Evolutionary conservation across 2,329 filamentous ascomycete genomes (phyloP), one percentile per base, ranked within the genome.

Genomic region (Fusarium sp.): DNA sequence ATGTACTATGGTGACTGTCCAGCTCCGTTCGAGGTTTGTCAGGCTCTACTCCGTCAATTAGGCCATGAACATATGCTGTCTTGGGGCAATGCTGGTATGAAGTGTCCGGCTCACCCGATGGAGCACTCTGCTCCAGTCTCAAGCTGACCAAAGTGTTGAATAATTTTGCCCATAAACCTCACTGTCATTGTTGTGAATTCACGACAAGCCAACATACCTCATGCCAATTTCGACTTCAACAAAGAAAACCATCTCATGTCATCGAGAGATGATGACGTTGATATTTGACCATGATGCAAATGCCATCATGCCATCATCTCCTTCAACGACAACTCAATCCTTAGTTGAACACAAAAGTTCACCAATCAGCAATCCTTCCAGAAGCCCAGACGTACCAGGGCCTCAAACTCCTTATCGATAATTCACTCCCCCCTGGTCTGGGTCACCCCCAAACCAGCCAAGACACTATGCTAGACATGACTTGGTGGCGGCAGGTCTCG

Each of bases 351-450:
- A 20, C 38, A 31, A 64, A 33, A 39, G 38, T 26, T 68, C 47
- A 55, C 70, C 71, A 73, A 73, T 71, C 66, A 73, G 59, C 57
- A 57, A 68, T 35, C 63, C 58, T 73, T 73, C 70, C 70, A 67
- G 70, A 71, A 67, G 65, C 70, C 65, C 59, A 55, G 42, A 69
- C 39, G 65, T 53, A 65, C 65, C 36, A 51, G 31, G 41, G 30
- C 50, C 33, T 42, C 65, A 48, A 62, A 53, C 50, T 65, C 56
- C 61, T 76, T 77, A 77, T 77, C 75, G 75, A 77, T 76, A 77
- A 65, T 65, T 54, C 57, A 63, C 65, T 61, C 64, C 45, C 61
- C 44, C 71, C 58, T 69, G 50, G 38, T 35, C 24, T 50, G 50
- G 26, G 45, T 62, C 56, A 61, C 75, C 64, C 71, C 61, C 66